Percentiles rank a stretch among this genome's conserved stretches.
Conservation (phyloP, 306 rosid species). For the Benincasa hispida region DNA sequence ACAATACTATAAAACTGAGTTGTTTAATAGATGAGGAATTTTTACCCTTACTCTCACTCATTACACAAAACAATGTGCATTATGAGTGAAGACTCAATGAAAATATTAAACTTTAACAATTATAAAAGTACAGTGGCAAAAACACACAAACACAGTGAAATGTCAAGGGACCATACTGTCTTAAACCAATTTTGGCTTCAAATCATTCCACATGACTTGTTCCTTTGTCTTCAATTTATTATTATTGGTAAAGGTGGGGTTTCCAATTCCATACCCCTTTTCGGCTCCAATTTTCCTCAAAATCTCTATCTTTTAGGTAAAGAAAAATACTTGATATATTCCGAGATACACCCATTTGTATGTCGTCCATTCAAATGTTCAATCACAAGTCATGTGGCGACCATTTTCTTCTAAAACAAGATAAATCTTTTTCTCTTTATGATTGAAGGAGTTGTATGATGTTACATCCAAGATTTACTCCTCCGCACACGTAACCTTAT, state of each 20-base stretch:
- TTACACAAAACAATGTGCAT: background rate
- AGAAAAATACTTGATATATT: no score
- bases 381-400: no score
- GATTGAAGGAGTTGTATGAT: no score
- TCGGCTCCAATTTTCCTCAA: background rate
- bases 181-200: background rate
- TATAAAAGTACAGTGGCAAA: background rate
- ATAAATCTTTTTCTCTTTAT: no score
- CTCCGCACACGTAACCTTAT: no score
- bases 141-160: background rate
- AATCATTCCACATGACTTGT: background rate
- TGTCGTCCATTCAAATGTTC: no score
- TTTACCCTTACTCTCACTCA: background rate
- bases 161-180: background rate
- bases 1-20: background rate
- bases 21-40: background rate
- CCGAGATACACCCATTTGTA: no score
- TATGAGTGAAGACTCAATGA: background rate
- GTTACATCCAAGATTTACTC: no score
- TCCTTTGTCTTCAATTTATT: background rate
- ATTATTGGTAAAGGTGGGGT: background rate
- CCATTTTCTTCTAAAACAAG: no score
- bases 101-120: background rate
- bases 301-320: background rate
- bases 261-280: background rate